These are phyloP conservation scores for Phellopilus nigrolimitatus DNA, from an alignment of 1,284 basidiomycete genomes.

Conservation along the genomic window DNA sequence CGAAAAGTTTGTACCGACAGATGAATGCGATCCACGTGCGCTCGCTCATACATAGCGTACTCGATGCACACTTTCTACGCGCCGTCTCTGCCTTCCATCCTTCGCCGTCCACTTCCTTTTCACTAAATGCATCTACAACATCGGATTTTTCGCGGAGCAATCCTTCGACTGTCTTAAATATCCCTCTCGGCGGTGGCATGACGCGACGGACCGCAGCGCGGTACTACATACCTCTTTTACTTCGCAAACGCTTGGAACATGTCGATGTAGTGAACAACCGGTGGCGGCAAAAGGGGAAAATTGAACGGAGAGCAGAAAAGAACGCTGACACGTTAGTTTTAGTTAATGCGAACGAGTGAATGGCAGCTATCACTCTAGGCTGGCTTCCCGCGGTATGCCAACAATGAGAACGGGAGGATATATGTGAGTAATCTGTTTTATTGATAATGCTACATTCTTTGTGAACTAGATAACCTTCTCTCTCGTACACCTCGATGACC, in stretches of 20 bases:
- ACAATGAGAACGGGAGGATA: too few relatives aligned
- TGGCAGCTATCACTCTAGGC: too few relatives aligned
- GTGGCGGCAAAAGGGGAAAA: conserved; percentile 70
- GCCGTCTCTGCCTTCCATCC: conserved; percentile 48
- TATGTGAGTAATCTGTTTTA: neutral
- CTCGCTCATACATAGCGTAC: conserved; percentile 51
- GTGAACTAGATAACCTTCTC: neutral
- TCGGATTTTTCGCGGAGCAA: neutral
- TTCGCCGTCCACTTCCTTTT: conserved; percentile 23
- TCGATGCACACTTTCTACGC: conserved; percentile 60
- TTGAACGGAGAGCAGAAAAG: conserved; percentile 32
- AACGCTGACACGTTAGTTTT: conserved; percentile 18
- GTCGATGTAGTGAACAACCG: conserved; percentile 73
- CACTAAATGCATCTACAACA: neutral
- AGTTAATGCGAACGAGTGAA: conserved; percentile 13
- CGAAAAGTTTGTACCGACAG: conserved; percentile 51
- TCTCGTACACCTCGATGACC: neutral
- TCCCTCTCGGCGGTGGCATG: conserved; percentile 74
- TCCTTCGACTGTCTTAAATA: conserved; percentile 35
- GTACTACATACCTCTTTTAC: conserved; percentile 64
- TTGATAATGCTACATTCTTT: neutral
- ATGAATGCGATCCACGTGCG: conserved; percentile 53
- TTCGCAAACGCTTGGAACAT: conserved; percentile 61
- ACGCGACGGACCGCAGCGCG: conserved; percentile 42
- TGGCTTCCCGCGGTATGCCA: too few relatives aligned